Conservation (phyloP, 805 yeast genomes). For the Brettanomyces sp. region DNA sequence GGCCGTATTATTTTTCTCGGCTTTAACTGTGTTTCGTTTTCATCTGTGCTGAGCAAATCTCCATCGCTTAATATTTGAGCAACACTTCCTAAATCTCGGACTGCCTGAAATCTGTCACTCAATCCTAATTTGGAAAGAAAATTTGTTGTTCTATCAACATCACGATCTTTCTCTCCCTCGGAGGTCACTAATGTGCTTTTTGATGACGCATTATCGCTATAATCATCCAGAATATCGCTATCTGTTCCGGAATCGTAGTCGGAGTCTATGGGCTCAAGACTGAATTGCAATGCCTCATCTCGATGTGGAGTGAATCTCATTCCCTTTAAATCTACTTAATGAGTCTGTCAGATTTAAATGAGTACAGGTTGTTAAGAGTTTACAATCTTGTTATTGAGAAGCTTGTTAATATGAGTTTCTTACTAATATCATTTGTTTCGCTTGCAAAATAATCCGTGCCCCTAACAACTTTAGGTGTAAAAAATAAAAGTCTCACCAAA, state of each 20-base stretch:
- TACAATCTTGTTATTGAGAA: too few relatives aligned
- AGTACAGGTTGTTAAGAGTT: too few relatives aligned
- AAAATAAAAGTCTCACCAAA: too few relatives aligned
- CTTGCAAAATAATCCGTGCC: too few relatives aligned
- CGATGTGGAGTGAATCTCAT: conserved; percentile 24
- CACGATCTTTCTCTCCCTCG: conserved; percentile 1
- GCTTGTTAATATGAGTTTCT: too few relatives aligned
- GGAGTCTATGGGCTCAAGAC: conserved; percentile 15
- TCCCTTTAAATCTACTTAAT: background rate
- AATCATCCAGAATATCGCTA: conserved; percentile 7
- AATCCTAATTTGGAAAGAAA: conserved; percentile 1
- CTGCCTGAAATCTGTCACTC: conserved; percentile 3
- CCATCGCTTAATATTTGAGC: background rate
- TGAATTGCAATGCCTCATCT: conserved; percentile 11
- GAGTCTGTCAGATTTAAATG: too few relatives aligned
- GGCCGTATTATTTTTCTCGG: too few relatives aligned
- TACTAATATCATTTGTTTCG: too few relatives aligned
- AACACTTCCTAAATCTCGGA: background rate
- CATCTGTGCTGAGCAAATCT: background rate
- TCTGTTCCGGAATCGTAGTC: conserved; percentile 20
- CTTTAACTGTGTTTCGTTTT: too few relatives aligned
- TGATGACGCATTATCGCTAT: background rate
- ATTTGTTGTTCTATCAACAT: conserved; percentile 4
- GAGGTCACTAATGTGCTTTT: conserved; percentile 1
- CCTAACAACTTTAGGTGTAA: too few relatives aligned